Evolutionary conservation across 768 basidiomycete genomes (phyloP).

Genomic region (Auriscalpium vulgare): DNA sequence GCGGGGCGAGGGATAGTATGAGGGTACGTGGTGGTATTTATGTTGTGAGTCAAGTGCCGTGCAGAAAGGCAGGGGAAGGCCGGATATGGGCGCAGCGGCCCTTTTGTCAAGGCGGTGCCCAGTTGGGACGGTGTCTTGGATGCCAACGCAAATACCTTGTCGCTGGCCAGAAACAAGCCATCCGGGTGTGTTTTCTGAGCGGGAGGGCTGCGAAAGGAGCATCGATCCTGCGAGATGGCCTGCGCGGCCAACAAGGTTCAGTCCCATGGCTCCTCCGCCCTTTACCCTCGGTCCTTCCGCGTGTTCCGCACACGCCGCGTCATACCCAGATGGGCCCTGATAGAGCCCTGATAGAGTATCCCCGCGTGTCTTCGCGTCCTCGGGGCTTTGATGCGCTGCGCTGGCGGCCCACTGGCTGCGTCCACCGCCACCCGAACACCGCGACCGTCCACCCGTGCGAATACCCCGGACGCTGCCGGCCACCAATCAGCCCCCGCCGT

Average conservation of each 20-base stretch:
- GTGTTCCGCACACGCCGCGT: neutral
- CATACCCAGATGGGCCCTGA: neutral
- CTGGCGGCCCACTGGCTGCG: too few species aligned
- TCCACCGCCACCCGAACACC: too few species aligned
- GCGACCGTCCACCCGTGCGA: too few species aligned
- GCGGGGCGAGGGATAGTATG: neutral
- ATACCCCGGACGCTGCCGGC: neutral
- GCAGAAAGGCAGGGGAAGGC: neutral
- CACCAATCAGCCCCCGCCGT: neutral
- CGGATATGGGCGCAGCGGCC: neutral
- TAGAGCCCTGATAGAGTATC: too few species aligned
- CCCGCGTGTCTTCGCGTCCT: too few species aligned
- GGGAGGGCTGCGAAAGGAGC: neutral
- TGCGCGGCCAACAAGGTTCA: neutral
- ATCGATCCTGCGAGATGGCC: neutral
- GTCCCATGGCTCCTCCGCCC: neutral
- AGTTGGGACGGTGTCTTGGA: neutral
- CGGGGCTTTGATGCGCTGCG: too few species aligned
- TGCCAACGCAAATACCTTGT: neutral
- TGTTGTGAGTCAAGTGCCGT: neutral
- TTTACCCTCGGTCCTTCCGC: neutral
- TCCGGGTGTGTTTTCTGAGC: neutral
- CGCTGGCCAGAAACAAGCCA: neutral
- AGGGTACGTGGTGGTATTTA: constrained; percentile 7
- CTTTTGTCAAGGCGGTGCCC: neutral